phyloP scores from a whole-genome alignment of 352 stramenopile species.

The Elongisporangium prolatum region DNA sequence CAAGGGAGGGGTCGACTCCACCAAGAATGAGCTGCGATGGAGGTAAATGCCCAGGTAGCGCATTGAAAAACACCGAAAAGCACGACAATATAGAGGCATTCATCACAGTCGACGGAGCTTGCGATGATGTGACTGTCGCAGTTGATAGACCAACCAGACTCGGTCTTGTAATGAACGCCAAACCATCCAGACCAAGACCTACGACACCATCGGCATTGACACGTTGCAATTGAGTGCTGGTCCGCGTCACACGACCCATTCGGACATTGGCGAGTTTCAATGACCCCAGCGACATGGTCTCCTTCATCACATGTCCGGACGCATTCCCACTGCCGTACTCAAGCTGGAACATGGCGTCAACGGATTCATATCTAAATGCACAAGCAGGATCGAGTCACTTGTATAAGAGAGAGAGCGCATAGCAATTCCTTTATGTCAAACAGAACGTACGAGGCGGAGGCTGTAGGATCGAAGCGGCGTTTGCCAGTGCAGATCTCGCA shows the following conservation, averaged over 20 bases:
- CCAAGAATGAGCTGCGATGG: conserved; percentile 56
- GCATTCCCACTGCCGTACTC: conserved; percentile 68
- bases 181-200: conserved; percentile 41
- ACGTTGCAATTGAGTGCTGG: conserved; percentile 37
- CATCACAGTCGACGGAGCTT: neutral
- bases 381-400: neutral
- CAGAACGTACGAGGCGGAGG: conserved; percentile 30
- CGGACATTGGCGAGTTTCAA: conserved; percentile 29
- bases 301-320: conserved; percentile 34
- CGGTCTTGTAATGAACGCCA: conserved; percentile 56
- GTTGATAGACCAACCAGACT: conserved; percentile 21
- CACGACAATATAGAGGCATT: conserved; percentile 17
- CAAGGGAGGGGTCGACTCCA: conserved; percentile 39
- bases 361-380: conserved; percentile 9
- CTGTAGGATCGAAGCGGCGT: conserved; percentile 27
- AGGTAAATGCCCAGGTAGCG: conserved; percentile 30
- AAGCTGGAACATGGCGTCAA: conserved; percentile 37
- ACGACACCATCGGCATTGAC: conserved; percentile 68
- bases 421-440: neutral
- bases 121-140: neutral
- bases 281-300: conserved; percentile 35
- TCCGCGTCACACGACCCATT: conserved; percentile 42
- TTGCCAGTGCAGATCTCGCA: conserved; percentile 42
- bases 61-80: conserved; percentile 72
- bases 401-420: neutral